Base-by-base conservation (phyloP, 331 rosid genomes). In the Stylosanthes scabra region DNA sequence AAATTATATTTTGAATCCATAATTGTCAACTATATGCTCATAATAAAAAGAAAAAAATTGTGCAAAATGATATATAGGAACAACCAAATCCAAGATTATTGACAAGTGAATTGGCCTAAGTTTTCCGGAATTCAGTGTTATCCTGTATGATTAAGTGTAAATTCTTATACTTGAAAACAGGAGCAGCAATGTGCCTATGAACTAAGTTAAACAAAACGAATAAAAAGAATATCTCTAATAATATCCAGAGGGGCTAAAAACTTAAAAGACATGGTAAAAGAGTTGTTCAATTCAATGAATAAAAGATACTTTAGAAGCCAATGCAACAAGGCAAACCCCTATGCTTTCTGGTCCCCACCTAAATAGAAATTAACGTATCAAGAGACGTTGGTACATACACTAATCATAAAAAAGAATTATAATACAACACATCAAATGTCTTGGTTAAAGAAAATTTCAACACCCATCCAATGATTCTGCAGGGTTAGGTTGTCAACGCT, bases 371-470 rank as follows among this genome's bases (percentile, higher is more conserved):
- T 37, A 16, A 65, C 25, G n/a, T 2, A 49, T 9, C 40, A 20
- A 27, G 4, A 74, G 50, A 65, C 54, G 46, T 41, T 7, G 37
- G 6, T 51, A 34, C 69, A 59, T 3, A 51, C 16, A 5, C 71
- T 70, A 59, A 70, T 40, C 69, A 78, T 75, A 59, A 45, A 37
- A 74, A 74, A 78, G 77, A 83, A 55, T 67, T 71, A 66, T 62
- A 75, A 66, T 75, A 83, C 83, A 75, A 79, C 83, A 78, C 74
- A 45, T 9, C 11, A 45, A 66, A 59, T 29, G 45, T 63, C 28
- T 63, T 64, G 27, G 74, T 28, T 16, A 47, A 41, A 68, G 31
- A 27, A 42, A 78, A 62, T 59, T 76, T 59, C 47, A 55, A 66
- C 76, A 76, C 77, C 75, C 75, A 75, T 27, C 66, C 49, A 41